Conservation (phyloP, 306 rosid species). For the Arachis stenosperma region DNA sequence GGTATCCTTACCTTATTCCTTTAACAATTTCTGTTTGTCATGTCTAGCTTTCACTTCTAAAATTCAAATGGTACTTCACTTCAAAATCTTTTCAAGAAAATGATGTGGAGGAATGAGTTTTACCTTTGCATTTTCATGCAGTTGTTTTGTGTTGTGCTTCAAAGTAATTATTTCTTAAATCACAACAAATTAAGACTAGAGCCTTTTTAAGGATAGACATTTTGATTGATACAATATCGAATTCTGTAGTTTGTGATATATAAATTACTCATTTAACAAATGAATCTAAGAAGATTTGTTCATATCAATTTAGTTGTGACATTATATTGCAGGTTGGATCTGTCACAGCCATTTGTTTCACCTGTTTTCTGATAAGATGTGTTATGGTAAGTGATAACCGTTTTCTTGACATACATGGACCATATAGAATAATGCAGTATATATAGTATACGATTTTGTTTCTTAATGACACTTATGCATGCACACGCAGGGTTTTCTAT, state of each 20-base stretch:
- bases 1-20: slow-evolving; percentile 47
- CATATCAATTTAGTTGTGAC: slow-evolving; percentile 18
- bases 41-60: not conserved
- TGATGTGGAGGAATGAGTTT: slow-evolving; percentile 17
- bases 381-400: slow-evolving; percentile 64
- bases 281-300: slow-evolving; percentile 7
- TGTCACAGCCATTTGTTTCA: slow-evolving; percentile 93
- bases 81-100: slow-evolving; percentile 17
- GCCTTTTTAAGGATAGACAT: slow-evolving; percentile 2
- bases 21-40: slow-evolving; percentile 6
- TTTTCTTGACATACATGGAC: not conserved
- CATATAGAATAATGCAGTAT: not conserved
- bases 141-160: slow-evolving; percentile 4
- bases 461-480: slow-evolving; percentile 25
- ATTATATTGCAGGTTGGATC: slow-evolving; percentile 84
- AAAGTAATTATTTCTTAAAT: slow-evolving; percentile 18
- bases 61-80: slow-evolving; percentile 3
- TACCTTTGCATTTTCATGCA: slow-evolving; percentile 9
- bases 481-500: slow-evolving; percentile 68
- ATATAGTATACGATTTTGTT: not conserved
- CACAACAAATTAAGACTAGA: slow-evolving; percentile 5
- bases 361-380: slow-evolving; percentile 92
- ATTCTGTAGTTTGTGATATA: not conserved
- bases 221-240: slow-evolving; percentile 8
- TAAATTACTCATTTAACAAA: not conserved